phyloP scores from a whole-genome alignment of 2,329 filamentous ascomycete genomes.

The Bisporella sp. region DNA sequence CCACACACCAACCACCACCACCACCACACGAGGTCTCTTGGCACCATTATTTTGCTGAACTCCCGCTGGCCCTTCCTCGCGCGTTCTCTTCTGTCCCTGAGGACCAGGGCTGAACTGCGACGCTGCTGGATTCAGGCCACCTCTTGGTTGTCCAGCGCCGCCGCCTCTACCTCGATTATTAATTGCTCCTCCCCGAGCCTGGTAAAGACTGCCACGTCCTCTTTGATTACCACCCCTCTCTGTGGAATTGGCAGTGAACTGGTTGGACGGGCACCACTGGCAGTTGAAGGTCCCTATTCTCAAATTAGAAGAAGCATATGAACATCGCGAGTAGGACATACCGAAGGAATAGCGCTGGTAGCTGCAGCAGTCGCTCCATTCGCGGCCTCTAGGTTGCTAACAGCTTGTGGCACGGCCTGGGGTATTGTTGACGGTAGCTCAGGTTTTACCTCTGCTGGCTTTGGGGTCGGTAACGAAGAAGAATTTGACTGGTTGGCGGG shows the following conservation, averaged over 20 bases:
- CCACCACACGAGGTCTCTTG: conserved; percentile 40
- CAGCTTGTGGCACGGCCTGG: background rate
- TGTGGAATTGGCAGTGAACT: conserved; percentile 22
- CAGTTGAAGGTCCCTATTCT: conserved; percentile 14
- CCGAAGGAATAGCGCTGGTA: conserved; percentile 21
- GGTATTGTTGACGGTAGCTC: conserved; percentile 9
- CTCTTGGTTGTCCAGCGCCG: conserved; percentile 15
- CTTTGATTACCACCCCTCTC: conserved; percentile 18
- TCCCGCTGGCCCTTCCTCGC: conserved; percentile 26
- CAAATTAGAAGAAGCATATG: conserved; percentile 2
- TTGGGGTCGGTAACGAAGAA: conserved; percentile 4
- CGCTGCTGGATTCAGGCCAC: conserved; percentile 27
- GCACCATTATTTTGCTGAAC: conserved; percentile 28
- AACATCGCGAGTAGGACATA: conserved; percentile 12
- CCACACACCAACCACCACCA: conserved; percentile 16
- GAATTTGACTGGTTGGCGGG: background rate
- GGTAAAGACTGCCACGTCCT: conserved; percentile 10
- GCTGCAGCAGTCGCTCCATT: conserved; percentile 16
- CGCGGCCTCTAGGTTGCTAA: background rate
- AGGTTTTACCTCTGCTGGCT: conserved; percentile 14
- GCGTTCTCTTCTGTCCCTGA: conserved; percentile 22
- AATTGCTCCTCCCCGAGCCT: conserved; percentile 10
- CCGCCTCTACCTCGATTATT: conserved; percentile 14
- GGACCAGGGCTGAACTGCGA: conserved; percentile 20
- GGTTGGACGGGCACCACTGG: conserved; percentile 14